These are phyloP conservation scores for Thuja plicata DNA, from an alignment of 83 land plant species.

Conservation along the genomic window DNA sequence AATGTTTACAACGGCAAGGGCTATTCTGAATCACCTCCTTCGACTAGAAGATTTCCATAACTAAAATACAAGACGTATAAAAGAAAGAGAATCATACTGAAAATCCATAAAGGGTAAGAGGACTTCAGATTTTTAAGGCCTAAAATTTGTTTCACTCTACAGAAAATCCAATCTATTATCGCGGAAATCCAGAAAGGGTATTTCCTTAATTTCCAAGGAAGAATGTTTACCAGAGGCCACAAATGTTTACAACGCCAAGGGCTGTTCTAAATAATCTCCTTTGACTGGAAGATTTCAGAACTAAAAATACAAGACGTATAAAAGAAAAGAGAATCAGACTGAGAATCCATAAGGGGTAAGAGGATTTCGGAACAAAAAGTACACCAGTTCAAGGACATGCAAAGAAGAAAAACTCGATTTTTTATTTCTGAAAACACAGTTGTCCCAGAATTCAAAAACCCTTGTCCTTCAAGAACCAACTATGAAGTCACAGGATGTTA, in stretches of 20 bases:
- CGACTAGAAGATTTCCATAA: background rate
- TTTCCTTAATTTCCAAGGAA: background rate
- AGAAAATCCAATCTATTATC: background rate
- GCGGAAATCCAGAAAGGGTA: background rate
- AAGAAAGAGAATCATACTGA: background rate
- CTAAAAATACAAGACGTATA: background rate
- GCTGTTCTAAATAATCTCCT: background rate
- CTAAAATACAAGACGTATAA: background rate
- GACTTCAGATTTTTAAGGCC: background rate
- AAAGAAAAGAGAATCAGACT: background rate
- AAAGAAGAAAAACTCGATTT: background rate
- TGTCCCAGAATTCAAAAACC: background rate
- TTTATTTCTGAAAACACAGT: background rate
- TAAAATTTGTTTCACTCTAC: background rate
- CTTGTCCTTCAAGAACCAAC: background rate
- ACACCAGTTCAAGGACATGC: background rate
- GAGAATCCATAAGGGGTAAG: background rate
- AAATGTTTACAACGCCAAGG: background rate
- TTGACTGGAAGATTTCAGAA: background rate
- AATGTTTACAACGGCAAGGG: background rate
- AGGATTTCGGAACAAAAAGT: background rate
- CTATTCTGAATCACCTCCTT: background rate
- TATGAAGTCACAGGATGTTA: background rate
- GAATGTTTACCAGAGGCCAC: background rate
- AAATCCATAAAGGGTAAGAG: background rate